phyloP scores from a whole-genome alignment of 2,329 filamentous ascomycete species.

The Cladosporium sp. region DNA sequence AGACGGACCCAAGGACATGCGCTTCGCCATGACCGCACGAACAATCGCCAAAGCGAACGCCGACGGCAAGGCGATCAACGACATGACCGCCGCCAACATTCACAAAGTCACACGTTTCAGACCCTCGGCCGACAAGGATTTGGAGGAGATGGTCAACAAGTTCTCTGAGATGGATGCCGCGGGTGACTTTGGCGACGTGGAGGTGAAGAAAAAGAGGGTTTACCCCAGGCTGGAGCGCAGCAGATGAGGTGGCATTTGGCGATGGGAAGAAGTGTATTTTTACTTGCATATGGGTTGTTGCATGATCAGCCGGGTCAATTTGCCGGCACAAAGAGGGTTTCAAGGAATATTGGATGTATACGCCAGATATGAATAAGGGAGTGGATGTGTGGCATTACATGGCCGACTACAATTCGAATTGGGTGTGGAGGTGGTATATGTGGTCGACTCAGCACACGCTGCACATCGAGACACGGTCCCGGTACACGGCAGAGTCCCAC shows the following conservation, averaged over 20 bases:
- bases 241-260: slow-evolving; percentile 22
- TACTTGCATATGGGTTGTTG: slow-evolving; percentile 1
- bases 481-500: not conserved
- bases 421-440: not conserved
- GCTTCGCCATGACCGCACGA: slow-evolving; percentile 89
- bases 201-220: slow-evolving; percentile 38
- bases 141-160: slow-evolving; percentile 61
- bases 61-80: slow-evolving; percentile 59
- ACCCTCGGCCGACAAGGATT: slow-evolving; percentile 62
- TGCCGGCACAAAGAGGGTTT: not conserved
- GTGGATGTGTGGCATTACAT: not conserved
- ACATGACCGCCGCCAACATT: slow-evolving; percentile 76
- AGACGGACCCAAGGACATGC: slow-evolving; percentile 89
- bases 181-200: slow-evolving; percentile 36
- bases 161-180: slow-evolving; percentile 39
- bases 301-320: not conserved
- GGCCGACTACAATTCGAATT: not conserved
- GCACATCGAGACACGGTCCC: not conserved
- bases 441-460: not conserved
- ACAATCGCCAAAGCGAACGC: slow-evolving; percentile 64
- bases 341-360: not conserved
- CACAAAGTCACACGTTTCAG: slow-evolving; percentile 80
- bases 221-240: slow-evolving; percentile 32
- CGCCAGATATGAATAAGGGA: not conserved
- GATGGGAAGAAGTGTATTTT: not conserved